Base-by-base conservation (phyloP, 352 stramenopile genomes). In the Phytopythium litorale region DNA sequence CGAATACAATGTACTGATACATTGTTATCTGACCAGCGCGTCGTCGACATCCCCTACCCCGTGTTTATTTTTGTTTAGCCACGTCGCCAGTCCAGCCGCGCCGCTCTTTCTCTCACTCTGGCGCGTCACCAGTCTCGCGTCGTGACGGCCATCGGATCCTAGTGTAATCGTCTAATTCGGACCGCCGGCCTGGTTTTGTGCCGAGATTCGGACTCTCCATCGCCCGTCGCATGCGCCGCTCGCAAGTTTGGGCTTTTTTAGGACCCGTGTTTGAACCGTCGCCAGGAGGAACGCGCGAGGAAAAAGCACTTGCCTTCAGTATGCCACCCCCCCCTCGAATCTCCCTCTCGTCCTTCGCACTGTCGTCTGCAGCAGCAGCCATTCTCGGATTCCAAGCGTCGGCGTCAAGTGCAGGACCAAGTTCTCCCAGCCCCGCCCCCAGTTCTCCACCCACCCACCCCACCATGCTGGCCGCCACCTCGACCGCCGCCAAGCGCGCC, bases 311-410 rank as follows among this genome's bases (percentile, higher is more conserved):
- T 33, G 4, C 2, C 3, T 21, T 35, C 46, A 52, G 13, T 52
- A 52, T 52, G 23, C 8, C 38, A 1, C 38, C 38, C 23, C 21
- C 19, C 32, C 7, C 45, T 51, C 45, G 46, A 52, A 52, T 52
- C 46, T 52, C n/a, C n/a, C 18, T 32, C 28, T 32, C 28, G 28
- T 32, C 28, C 5, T 32, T 32, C 40, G 6, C 40, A 45, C 42
- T 42, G 18, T 38, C 40, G 3, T 32, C 28, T 4, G 28, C 3
- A 40, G 7, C 35, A 18, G 12, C 7, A 28, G 53, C 21, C 53
- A 58, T 46, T 58, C 18, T 38, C 21, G 18, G 53, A 58, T 58
- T 58, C 35, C 53, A 43, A 58, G 53, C 53, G 53, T 58, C 53
- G 16, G 32, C 18, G 16, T 3, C 51, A 57, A 57, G 51, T 19